Evolutionary conservation across 768 basidiomycete species (phyloP), one percentile per base, ranked within the genome.

Genomic region (Phylloporus scabripes): DNA sequence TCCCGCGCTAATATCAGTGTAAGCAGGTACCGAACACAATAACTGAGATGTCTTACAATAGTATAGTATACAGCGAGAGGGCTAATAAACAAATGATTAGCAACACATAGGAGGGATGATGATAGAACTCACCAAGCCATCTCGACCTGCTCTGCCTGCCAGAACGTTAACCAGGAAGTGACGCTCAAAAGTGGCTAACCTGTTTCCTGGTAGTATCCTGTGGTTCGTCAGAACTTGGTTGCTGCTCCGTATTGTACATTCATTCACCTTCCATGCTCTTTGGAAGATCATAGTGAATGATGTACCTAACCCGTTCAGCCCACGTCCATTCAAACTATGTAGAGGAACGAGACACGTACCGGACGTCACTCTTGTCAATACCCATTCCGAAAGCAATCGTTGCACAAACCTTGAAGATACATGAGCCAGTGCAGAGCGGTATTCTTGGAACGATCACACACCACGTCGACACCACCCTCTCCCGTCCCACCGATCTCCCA

Each of bases 151-250:
- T 43, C 89, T 76, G 38, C 88, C 87, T 86, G 48, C 26, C 41
- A 43, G 45, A 53, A 4, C 33, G 14, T 61, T 20, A 55, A 17
- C 12, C 45, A 17, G 18, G 32, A 40, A 32, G 28, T 7, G 11
- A 48, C 15, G 9, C 36, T 21, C 33, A 17, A 40, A 26, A 20
- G 38, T 24, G 9, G 51, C 72, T 20, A 56, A 82, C 86, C 87
- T 54, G 88, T 91, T 66, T 92, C 90, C 63, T 92, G 90, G 63
- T 92, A 92, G 63, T 83, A 92, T 0, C 87, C 89, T 88, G 41
- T 10, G 15, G 34, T 8, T 24, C 10, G 17, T 64, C 34, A 51
- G 42, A 51, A 15, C 41, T 18, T 0, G 9, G 12, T 6, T 17
- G 43, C 18, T 0, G 41, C 20, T 45, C 2, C 15, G 5, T 24